Conservation (phyloP, 495 filamentous ascomycete genomes). For the Penicillium herquei region DNA sequence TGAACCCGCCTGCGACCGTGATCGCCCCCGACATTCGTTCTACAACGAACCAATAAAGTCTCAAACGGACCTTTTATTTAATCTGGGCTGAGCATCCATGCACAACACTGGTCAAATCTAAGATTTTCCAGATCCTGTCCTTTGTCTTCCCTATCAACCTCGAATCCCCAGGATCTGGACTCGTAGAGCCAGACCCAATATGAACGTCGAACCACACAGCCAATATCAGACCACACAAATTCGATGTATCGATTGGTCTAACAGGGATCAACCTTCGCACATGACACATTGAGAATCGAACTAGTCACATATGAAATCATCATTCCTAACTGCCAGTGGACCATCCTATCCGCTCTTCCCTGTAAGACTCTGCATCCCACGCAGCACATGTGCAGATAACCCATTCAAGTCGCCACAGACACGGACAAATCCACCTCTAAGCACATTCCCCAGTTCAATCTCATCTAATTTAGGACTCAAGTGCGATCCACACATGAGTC, state of each 20-base stretch:
- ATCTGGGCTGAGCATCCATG: background rate
- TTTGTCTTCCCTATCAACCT: background rate
- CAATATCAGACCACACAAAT: too few species aligned
- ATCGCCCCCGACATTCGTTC: conserved; percentile 22
- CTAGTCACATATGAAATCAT: background rate
- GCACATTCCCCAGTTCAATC: too few species aligned
- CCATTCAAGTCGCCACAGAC: background rate
- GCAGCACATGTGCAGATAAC: background rate
- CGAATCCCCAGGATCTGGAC: background rate
- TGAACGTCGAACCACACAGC: too few species aligned
- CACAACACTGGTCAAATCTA: conserved; percentile 1
- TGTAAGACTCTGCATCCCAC: background rate
- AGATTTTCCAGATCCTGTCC: too few species aligned
- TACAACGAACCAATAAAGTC: conserved; percentile 16
- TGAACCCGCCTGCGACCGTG: conserved; percentile 15
- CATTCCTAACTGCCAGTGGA: background rate
- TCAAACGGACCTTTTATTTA: conserved; percentile 5
- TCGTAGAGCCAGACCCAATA: background rate
- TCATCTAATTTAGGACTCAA: too few species aligned
- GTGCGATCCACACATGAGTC: too few species aligned
- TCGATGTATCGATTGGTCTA: background rate
- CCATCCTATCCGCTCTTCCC: background rate
- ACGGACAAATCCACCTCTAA: background rate
- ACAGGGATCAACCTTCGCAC: background rate
- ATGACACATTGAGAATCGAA: background rate